Conservation (phyloP, 2,329 filamentous ascomycete species). For the Curvularia hawaiiensis region DNA sequence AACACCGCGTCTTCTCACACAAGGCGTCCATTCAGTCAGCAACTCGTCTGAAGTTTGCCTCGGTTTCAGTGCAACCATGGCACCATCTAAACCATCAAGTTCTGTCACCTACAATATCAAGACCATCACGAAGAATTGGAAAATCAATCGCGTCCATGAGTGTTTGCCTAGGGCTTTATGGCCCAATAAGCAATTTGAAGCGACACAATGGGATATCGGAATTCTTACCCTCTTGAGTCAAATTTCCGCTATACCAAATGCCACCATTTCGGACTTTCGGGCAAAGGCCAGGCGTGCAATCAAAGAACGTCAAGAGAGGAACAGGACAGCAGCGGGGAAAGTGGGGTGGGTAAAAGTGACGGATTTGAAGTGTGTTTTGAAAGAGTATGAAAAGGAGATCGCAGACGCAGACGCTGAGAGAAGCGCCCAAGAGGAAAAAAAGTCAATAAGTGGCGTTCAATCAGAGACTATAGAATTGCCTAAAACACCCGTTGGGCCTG, state of each 20-base stretch:
- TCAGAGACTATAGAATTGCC: background rate
- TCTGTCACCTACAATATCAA: background rate
- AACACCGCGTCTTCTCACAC: background rate
- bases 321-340: background rate
- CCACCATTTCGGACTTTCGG: slow-evolving; percentile 11
- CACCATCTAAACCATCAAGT: slow-evolving; percentile 4
- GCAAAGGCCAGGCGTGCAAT: slow-evolving; percentile 1
- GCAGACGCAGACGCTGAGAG: slow-evolving; percentile 2
- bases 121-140: slow-evolving; percentile 10
- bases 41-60: background rate
- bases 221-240: slow-evolving; percentile 11
- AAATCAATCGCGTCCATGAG: slow-evolving; percentile 1
- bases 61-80: slow-evolving; percentile 1
- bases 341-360: slow-evolving; percentile 2
- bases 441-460: background rate
- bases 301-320: slow-evolving; percentile 5
- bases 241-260: slow-evolving; percentile 6
- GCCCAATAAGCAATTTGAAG: slow-evolving; percentile 8
- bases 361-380: slow-evolving; percentile 6
- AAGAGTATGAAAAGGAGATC: slow-evolving; percentile 4
- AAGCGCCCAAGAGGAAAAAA: background rate
- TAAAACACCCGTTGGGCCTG: slow-evolving; percentile 5
- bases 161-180: slow-evolving; percentile 10
- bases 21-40: background rate
- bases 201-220: slow-evolving; percentile 6